Percentiles rank a stretch among this genome's conserved stretches.
Evolutionary conservation across 2,329 filamentous ascomycete genomes (phyloP).

Genomic region (Scedosporium aurantiacum): DNA sequence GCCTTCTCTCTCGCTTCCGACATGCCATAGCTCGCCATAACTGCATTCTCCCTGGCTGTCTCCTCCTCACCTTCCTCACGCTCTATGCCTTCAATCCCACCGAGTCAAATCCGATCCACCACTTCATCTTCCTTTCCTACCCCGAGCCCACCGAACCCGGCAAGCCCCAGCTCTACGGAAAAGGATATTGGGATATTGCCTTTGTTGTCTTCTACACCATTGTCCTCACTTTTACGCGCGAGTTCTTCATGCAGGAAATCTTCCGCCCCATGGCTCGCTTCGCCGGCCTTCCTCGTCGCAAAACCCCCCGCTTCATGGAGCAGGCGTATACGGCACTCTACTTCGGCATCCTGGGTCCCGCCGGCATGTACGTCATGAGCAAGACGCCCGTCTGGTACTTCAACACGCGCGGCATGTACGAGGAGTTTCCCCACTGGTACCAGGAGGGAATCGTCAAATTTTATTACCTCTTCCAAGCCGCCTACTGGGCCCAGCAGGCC

Average conservation of each 20-base stretch:
- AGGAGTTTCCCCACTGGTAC: conserved; percentile 70
- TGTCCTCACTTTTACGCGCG: conserved; percentile 83
- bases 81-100: conserved; percentile 68
- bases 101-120: conserved; percentile 65
- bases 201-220: conserved; percentile 85
- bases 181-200: conserved; percentile 75
- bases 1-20: conserved; percentile 33
- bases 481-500: conserved; percentile 91
- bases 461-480: conserved; percentile 89
- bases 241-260: conserved; percentile 90
- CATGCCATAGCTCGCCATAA: conserved; percentile 51
- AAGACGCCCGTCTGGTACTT: conserved; percentile 93
- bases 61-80: conserved; percentile 51
- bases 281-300: conserved; percentile 61
- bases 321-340: conserved; percentile 91
- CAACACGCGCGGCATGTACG: conserved; percentile 84
- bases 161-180: conserved; percentile 63
- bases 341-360: conserved; percentile 71
- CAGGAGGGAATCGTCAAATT: conserved; percentile 81
- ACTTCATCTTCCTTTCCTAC: conserved; percentile 86
- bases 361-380: conserved; percentile 83
- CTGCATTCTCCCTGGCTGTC: conserved; percentile 54
- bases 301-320: conserved; percentile 90
- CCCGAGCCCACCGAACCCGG: conserved; percentile 43
- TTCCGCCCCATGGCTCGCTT: conserved; percentile 64